These are phyloP conservation scores for Hyaloscypha variabilis DNA, from an alignment of 495 filamentous ascomycete genomes.

Conservation along the genomic window DNA sequence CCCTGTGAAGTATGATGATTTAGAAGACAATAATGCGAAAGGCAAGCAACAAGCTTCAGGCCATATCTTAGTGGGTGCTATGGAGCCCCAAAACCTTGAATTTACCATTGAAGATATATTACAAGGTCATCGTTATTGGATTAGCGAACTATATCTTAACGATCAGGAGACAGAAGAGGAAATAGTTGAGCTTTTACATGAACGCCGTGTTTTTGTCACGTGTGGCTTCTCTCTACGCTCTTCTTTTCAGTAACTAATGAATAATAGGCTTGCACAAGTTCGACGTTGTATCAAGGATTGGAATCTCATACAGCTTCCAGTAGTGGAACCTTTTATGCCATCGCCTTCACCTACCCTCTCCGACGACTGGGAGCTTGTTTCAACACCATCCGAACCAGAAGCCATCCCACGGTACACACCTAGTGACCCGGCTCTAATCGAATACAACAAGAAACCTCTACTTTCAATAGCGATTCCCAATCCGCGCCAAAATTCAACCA, in stretches of 20 bases:
- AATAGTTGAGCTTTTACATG: slow-evolving; percentile 21
- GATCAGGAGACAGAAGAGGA: slow-evolving; percentile 20
- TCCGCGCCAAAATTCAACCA: not conserved
- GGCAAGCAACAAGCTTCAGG: too few species aligned
- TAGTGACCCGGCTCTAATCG: slow-evolving; percentile 11
- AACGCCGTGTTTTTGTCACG: slow-evolving; percentile 19
- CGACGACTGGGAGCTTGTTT: slow-evolving; percentile 16
- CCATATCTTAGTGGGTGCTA: not conserved
- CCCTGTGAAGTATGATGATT: too few species aligned
- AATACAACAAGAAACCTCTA: slow-evolving; percentile 17
- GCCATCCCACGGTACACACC: not conserved
- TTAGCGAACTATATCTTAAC: slow-evolving; percentile 24
- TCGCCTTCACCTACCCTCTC: not conserved
- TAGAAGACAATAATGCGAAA: too few species aligned
- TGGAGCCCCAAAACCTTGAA: slow-evolving; percentile 22
- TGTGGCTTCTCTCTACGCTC: slow-evolving; percentile 7
- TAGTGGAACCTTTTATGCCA: not conserved
- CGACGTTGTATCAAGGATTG: slow-evolving; percentile 22
- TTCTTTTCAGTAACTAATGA: not conserved
- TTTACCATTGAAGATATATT: slow-evolving; percentile 26
- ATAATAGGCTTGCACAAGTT: slow-evolving; percentile 21
- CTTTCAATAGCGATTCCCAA: slow-evolving; percentile 14
- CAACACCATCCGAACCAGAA: not conserved
- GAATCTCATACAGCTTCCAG: slow-evolving; percentile 9
- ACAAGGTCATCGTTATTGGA: slow-evolving; percentile 22